A percentile compares a stretch with the other conserved stretches of the same genome.
phyloP scores from a whole-genome alignment of 2,329 filamentous ascomycete species.

The Pseudogymnoascus sp. region DNA sequence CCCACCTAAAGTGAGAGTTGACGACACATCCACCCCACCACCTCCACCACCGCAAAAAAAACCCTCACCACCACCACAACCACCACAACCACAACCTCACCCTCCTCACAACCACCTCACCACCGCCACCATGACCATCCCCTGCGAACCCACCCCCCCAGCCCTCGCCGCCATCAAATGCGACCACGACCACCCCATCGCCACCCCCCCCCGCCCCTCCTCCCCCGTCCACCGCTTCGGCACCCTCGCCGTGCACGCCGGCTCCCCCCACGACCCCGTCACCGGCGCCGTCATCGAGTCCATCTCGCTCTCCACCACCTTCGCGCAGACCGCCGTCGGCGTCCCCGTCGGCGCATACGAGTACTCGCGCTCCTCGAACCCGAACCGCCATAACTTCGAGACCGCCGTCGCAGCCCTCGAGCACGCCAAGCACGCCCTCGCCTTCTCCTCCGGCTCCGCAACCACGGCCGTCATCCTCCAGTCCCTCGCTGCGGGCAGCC shows the following conservation, averaged over 20 bases:
- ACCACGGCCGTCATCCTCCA: conserved; percentile 91
- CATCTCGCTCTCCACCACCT: conserved; percentile 94
- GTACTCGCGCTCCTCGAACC: conserved; percentile 89
- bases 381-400: conserved; percentile 94
- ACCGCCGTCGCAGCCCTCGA: conserved; percentile 83
- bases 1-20: not conserved
- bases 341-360: conserved; percentile 83
- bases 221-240: conserved; percentile 76
- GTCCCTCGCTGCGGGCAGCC: conserved; percentile 79
- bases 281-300: conserved; percentile 95
- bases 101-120: not conserved
- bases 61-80: not conserved
- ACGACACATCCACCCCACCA: not conserved
- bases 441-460: conserved; percentile 89
- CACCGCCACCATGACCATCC: conserved; percentile 17
- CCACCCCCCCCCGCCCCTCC: too few species aligned
- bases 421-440: conserved; percentile 83
- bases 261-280: conserved; percentile 77
- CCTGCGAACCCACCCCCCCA: conserved; percentile 54
- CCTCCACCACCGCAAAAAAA: not conserved
- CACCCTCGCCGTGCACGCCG: conserved; percentile 90
- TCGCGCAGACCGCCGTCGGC: conserved; percentile 82
- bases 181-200: conserved; percentile 43
- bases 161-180: conserved; percentile 48
- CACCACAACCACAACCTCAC: not conserved